Conservation (phyloP, 306 rosid genomes). For the Acacia crassicarpa region DNA sequence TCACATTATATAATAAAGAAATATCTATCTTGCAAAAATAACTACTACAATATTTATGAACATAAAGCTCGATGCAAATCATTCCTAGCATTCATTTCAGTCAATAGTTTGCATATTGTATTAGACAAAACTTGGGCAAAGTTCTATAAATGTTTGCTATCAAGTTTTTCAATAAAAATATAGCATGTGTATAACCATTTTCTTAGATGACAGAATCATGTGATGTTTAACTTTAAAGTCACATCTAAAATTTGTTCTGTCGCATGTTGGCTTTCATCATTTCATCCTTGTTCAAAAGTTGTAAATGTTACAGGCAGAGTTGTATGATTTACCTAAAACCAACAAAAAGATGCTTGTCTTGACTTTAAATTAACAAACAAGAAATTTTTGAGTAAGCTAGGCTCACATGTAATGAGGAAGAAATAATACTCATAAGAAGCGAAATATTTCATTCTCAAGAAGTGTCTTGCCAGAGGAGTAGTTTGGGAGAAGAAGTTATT, state of each 20-base stretch:
- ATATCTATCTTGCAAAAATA: neutral
- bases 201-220: neutral
- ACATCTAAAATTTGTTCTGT: neutral
- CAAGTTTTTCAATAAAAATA: neutral
- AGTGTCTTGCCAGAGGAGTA: neutral
- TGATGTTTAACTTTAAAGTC: neutral
- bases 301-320: neutral
- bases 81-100: neutral
- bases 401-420: neutral
- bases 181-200: neutral
- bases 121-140: neutral
- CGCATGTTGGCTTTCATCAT: neutral
- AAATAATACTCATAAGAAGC: neutral
- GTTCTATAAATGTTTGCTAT: neutral
- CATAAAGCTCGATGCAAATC: neutral
- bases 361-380: neutral
- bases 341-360: neutral
- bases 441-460: neutral
- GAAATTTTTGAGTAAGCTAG: neutral
- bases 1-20: neutral
- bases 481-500: neutral
- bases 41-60: neutral
- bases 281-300: neutral
- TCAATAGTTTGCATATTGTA: neutral
- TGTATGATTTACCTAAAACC: neutral